A percentile compares a stretch with the other conserved stretches of the same genome.
Conservation (phyloP, 2,329 filamentous ascomycete genomes). For the Corniculantispora saksenae region DNA sequence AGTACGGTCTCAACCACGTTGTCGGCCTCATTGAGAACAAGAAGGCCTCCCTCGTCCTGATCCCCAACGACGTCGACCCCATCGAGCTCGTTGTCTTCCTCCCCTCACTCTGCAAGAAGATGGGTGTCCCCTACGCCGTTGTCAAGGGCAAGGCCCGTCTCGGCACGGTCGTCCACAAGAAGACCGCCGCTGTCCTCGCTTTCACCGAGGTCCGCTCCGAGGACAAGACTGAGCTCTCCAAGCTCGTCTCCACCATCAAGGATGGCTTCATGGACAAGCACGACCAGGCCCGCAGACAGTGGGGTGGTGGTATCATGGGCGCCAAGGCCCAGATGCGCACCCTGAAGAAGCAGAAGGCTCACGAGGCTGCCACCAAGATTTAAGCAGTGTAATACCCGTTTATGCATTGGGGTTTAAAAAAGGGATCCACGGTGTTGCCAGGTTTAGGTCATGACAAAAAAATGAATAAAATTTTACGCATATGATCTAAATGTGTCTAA, state of each 20-base stretch:
- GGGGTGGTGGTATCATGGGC: slow-evolving; percentile 99
- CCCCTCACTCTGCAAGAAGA: slow-evolving; percentile 98
- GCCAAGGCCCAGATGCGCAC: slow-evolving; percentile 81
- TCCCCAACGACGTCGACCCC: slow-evolving; percentile 99
- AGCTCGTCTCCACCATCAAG: slow-evolving; percentile 95
- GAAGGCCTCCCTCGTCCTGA: slow-evolving; percentile 97
- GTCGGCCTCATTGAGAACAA: slow-evolving; percentile 98
- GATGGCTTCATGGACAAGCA: slow-evolving; percentile 96
- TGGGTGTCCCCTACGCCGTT: slow-evolving; percentile 99
- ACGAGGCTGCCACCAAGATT: slow-evolving; percentile 97
- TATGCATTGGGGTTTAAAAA: slow-evolving; percentile 38
- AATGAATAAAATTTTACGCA: slow-evolving; percentile 43
- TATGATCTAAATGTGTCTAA: neutral
- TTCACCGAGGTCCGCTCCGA: slow-evolving; percentile 95
- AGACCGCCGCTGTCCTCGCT: slow-evolving; percentile 96
- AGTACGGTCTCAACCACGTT: slow-evolving; percentile 99
- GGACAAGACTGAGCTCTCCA: slow-evolving; percentile 97
- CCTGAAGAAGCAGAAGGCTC: slow-evolving; percentile 89
- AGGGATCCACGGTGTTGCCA: slow-evolving; percentile 41
- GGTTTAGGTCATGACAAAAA: slow-evolving; percentile 43
- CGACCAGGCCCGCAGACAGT: slow-evolving; percentile 87
- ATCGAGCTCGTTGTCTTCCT: slow-evolving; percentile 99
- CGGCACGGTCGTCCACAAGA: slow-evolving; percentile 99
- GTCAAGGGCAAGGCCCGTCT: slow-evolving; percentile 99
- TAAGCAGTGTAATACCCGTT: slow-evolving; percentile 55